Evolutionary conservation across 352 stramenopile genomes (phyloP), one percentile per base, ranked within the genome.

Genomic region (Globisporangium irregulare): DNA sequence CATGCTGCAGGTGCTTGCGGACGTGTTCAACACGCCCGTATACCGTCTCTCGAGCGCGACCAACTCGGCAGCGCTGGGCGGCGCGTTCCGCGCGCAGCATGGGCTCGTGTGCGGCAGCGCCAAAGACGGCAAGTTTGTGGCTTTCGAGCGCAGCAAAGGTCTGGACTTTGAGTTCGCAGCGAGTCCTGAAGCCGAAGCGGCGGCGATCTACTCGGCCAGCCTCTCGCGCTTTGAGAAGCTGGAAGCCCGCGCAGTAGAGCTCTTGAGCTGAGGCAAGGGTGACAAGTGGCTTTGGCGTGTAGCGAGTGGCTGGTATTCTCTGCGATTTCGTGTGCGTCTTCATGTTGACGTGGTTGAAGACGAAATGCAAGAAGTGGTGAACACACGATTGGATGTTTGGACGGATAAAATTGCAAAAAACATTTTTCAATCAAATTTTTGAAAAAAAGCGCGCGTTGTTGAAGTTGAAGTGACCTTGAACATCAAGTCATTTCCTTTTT

Each of bases 1-100:
- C 25, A 74, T 93, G 55, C 54, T 91, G 10, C 80, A 93, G 72
- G 74, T 87, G 12, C 73, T 91, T 9, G 81, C 82, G 1, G 78
- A 87, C 65, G 73, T 90, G 48, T 89, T 89, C 66, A 74, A 84
- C n/a, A 68, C 78, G 7, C 76, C 76, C 7, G 80, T 86, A 46
- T 87, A 84, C 55, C 69, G 79, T 20, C 73, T 87, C 32, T 71
- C 68, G 4, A 76, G 69, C 46, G 67, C 71, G 7, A 75, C 69
- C 38, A 86, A 88, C 59, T 84, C 81, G 46, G 81, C 81, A n/a
- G 81, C 80, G 6, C 69, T 88, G 0, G 78, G 82, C 36, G 77
- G 69, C 4, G 82, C 80, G 15, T 82, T 90, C 34, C 80, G 82
- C 59, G 78, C 82, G 5, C 74, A 75, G 25, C 80, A 90, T 58